phyloP scores from a whole-genome alignment of 208 protist species.

The Trypanosoma avium region DNA sequence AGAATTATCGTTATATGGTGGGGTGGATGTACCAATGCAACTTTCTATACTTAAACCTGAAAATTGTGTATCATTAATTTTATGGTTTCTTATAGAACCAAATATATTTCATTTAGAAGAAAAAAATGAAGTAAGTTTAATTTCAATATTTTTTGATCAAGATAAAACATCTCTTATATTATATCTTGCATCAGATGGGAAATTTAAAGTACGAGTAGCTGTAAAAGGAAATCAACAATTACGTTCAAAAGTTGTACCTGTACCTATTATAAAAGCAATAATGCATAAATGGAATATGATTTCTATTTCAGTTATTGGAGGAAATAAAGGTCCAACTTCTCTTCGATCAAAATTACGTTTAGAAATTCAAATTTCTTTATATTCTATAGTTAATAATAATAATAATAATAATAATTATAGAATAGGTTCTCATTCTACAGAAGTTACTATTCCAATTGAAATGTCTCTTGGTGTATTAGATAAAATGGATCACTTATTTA shows the following conservation, averaged over 20 bases:
- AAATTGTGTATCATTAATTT: slow-evolving; percentile 18
- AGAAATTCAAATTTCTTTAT: slow-evolving; percentile 12
- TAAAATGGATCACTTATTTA: slow-evolving; percentile 5
- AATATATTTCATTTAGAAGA: not conserved
- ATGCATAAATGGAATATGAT: slow-evolving; percentile 28
- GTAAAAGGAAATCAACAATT: slow-evolving; percentile 9
- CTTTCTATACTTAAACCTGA: slow-evolving; percentile 10
- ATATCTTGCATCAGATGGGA: slow-evolving; percentile 5
- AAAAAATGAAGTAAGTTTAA: slow-evolving; percentile 3
- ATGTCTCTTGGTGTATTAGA: slow-evolving; percentile 13
- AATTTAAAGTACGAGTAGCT: slow-evolving; percentile 12
- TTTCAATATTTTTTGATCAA: slow-evolving; percentile 23
- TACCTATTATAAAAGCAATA: slow-evolving; percentile 10
- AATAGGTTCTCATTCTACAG: not conserved
- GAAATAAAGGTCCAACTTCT: not conserved
- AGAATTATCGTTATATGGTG: slow-evolving; percentile 9
- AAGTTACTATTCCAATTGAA: slow-evolving; percentile 3
- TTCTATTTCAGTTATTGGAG: slow-evolving; percentile 7
- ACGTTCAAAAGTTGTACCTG: slow-evolving; percentile 11
- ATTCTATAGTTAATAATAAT: not conserved
- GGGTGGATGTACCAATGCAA: slow-evolving; percentile 22
- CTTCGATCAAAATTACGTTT: slow-evolving; percentile 12
- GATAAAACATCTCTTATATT: slow-evolving; percentile 4
- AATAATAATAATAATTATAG: no score
- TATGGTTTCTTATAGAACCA: slow-evolving; percentile 28